phyloP scores from a whole-genome alignment of 371 early-diverging fungal genomes.

The Haplosporangium sp. region DNA sequence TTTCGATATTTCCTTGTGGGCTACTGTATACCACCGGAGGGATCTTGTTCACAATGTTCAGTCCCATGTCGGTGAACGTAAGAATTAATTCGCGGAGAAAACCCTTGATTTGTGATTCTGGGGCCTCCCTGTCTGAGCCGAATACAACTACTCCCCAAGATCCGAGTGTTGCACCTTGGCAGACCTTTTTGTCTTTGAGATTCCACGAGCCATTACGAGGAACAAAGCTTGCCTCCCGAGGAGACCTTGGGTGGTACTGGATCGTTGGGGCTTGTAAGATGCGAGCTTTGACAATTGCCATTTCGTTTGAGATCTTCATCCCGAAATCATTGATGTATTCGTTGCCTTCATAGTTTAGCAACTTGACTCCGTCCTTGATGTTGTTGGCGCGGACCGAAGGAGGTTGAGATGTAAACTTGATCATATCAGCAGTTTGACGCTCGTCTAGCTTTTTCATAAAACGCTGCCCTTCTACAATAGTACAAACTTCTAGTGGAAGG shows the following conservation, averaged over 20 bases:
- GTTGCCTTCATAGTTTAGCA: constrained; percentile 65
- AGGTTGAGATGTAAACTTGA: constrained; percentile 86
- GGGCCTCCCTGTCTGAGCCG: constrained; percentile 50
- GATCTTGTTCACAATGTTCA: constrained; percentile 63
- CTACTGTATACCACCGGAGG: constrained; percentile 83
- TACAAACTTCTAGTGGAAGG: constrained; percentile 92
- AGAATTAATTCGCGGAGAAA: constrained; percentile 68
- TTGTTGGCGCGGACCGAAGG: constrained; percentile 76
- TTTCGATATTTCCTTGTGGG: constrained; percentile 76
- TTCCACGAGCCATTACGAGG: constrained; percentile 94
- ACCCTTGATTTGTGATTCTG: constrained; percentile 53
- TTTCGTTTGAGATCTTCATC: constrained; percentile 72
- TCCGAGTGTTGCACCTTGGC: constrained; percentile 77
- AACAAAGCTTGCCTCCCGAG: constrained; percentile 68
- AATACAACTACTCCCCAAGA: constrained; percentile 89
- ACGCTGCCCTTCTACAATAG: constrained; percentile 84
- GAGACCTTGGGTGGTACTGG: constrained; percentile 66
- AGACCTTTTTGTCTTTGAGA: constrained; percentile 86
- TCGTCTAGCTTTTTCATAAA: constrained; percentile 83
- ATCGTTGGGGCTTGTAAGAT: constrained; percentile 83
- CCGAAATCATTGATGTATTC: constrained; percentile 73
- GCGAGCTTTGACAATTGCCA: constrained; percentile 69
- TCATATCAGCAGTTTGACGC: constrained; percentile 91
- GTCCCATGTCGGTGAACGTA: constrained; percentile 70
- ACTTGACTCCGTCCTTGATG: constrained; percentile 64